Evolutionary conservation across 1,139 yeast genomes (phyloP).

Genomic region (Zygosaccharomyces pseudobailii): DNA sequence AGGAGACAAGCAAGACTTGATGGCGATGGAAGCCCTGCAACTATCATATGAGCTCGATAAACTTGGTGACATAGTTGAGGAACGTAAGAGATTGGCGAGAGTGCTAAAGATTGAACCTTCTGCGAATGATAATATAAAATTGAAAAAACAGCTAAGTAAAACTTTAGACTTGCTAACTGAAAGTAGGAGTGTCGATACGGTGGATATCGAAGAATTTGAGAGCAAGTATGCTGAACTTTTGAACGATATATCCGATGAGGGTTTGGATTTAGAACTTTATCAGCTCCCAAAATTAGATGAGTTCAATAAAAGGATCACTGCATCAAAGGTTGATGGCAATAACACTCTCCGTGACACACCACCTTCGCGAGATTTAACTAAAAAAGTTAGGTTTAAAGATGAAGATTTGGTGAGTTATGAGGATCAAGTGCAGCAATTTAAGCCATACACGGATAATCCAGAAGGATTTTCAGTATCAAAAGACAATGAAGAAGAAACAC

Average conservation of each 20-base stretch:
- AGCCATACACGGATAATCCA: constrained; percentile 25
- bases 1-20: background rate
- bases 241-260: constrained; percentile 13
- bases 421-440: constrained; percentile 16
- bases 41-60: constrained; percentile 26
- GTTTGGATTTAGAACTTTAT: constrained; percentile 17
- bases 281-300: constrained; percentile 5
- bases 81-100: constrained; percentile 22
- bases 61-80: constrained; percentile 27
- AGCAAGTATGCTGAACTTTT: constrained; percentile 10
- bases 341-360: constrained; percentile 1
- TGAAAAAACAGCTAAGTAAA: constrained; percentile 23
- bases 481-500: constrained; percentile 2
- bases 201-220: background rate
- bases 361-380: constrained; percentile 10
- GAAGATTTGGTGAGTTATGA: constrained; percentile 11
- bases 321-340: background rate
- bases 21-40: constrained; percentile 20
- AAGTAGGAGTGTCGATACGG: background rate
- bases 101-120: constrained; percentile 26
- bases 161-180: constrained; percentile 18
- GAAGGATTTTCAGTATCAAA: background rate
- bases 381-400: constrained; percentile 30
- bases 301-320: background rate
- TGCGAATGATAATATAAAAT: constrained; percentile 20